phyloP scores from a whole-genome alignment of 257 asterid species.

The Penstemon newberryi region DNA sequence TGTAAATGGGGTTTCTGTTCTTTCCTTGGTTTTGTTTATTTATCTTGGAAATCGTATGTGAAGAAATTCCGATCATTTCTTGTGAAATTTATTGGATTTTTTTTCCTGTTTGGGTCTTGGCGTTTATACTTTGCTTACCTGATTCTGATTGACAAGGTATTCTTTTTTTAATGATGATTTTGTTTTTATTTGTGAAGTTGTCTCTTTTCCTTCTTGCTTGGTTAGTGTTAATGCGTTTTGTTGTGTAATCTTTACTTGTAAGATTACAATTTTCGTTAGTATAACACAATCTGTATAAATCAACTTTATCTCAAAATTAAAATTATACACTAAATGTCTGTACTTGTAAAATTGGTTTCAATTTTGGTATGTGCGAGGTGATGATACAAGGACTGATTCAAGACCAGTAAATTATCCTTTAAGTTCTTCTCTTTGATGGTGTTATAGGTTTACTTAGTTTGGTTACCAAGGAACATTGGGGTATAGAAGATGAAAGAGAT shows the following conservation, averaged over 20 bases:
- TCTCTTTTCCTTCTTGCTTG: not conserved
- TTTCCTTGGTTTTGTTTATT: too few relatives aligned
- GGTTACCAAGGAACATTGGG: not conserved
- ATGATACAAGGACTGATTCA: constrained; percentile 1
- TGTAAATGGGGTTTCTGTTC: too few relatives aligned
- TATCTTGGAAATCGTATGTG: too few relatives aligned
- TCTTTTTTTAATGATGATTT: constrained; percentile 11
- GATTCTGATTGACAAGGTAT: not conserved
- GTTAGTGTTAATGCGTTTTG: too few relatives aligned
- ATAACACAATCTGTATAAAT: constrained; percentile 16
- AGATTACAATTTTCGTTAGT: too few relatives aligned
- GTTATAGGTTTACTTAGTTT: not conserved
- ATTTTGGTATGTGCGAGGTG: constrained; percentile 13
- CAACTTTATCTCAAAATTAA: not conserved
- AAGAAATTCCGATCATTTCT: too few relatives aligned
- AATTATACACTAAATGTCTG: not conserved
- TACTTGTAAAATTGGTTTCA: constrained; percentile 7
- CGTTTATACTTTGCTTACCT: too few relatives aligned
- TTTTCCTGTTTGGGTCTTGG: too few relatives aligned
- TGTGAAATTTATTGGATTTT: too few relatives aligned
- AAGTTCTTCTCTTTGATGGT: not conserved
- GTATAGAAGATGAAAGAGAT: not conserved
- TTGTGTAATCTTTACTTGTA: too few relatives aligned
- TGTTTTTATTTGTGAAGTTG: not conserved
- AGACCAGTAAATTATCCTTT: not conserved